Base-by-base conservation (phyloP, 192 early-diverging fungal genomes). In the Geranomyces variabilis region DNA sequence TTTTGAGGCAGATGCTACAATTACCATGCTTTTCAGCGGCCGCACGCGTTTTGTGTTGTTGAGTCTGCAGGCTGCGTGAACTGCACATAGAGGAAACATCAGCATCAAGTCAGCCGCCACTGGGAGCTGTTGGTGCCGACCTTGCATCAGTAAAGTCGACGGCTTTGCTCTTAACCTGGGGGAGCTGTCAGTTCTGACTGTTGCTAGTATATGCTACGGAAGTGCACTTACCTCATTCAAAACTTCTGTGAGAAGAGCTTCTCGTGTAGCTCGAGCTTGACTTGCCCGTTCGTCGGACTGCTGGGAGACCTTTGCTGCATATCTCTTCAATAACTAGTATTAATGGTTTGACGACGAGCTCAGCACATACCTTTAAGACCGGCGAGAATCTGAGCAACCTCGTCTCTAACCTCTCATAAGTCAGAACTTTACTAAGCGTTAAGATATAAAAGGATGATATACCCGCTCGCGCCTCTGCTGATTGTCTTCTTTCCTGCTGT, bases 331-430 rank as follows among this genome's bases (percentile, higher is more conserved):
- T 24, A 15, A 53, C 51, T 6, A 26, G n/a, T 7, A 9, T 53
- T 53, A 17, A 7, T 53, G 4, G n/a, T 7, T 9, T 3, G 19
- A 4, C 3, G 24, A 17, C 51, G 24, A 53, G 51, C 51, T 53
- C 19, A 53, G 24, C 51, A n/a, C 51, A 53, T 53, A 53, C 51
- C 51, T 53, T 53, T 3, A 53, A 53, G 51, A 53, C 51, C 51
- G 2, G 51, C 51, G 6, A 53, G 51, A 24, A 53, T n/a, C 19
- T 53, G n/a, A 7, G 51, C 17, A 17, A 53, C 15, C 2, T 26
- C 51, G 4, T 53, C n/a, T 7, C 51, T 53, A 17, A n/a, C n/a
- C n/a, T n/a, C n/a, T n/a, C n/a, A n/a, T n/a, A n/a, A n/a, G n/a
- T n/a, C n/a, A n/a, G n/a, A n/a, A n/a, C n/a, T n/a, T n/a, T n/a